Conservation (phyloP, 106 monocot species). For the Dioscorea dumetorum region DNA sequence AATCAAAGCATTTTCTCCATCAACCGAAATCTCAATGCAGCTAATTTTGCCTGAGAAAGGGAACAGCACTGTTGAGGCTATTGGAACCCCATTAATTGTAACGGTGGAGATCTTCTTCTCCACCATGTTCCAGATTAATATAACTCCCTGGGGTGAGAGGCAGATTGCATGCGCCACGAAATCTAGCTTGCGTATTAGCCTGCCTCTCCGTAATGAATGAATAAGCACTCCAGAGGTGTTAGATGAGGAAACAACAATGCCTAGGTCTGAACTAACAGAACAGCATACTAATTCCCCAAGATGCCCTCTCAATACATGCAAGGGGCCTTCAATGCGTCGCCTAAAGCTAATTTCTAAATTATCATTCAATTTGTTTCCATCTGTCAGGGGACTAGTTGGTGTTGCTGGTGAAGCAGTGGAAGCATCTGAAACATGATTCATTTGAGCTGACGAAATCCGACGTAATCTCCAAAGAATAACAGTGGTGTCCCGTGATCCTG, state of each 20-base stretch:
- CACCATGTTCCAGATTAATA: slow-evolving; percentile 62
- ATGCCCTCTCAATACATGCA: slow-evolving; percentile 91
- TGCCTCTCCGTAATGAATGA: slow-evolving; percentile 72
- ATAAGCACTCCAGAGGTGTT: slow-evolving; percentile 53
- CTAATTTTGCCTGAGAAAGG: slow-evolving; percentile 59
- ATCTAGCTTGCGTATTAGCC: slow-evolving; percentile 63
- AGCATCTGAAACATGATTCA: slow-evolving; percentile 31
- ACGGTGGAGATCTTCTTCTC: slow-evolving; percentile 63
- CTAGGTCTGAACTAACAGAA: slow-evolving; percentile 64
- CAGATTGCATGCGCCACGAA: slow-evolving; percentile 46
- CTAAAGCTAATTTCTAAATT: slow-evolving; percentile 18
- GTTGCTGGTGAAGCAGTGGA: slow-evolving; percentile 24
- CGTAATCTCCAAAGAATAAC: slow-evolving; percentile 86
- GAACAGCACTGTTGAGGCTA: slow-evolving; percentile 33
- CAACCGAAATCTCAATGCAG: slow-evolving; percentile 72
- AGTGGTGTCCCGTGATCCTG: slow-evolving; percentile 89
- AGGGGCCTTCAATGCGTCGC: slow-evolving; percentile 74
- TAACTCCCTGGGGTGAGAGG: slow-evolving; percentile 73
- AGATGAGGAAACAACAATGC: slow-evolving; percentile 76
- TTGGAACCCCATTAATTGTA: slow-evolving; percentile 77
- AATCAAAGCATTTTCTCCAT: slow-evolving; percentile 68
- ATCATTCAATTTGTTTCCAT: slow-evolving; percentile 13
- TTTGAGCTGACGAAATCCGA: slow-evolving; percentile 16
- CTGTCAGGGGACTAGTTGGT: slow-evolving; percentile 36
- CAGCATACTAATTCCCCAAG: slow-evolving; percentile 70